Base-by-base conservation (phyloP, 192 early-diverging fungal genomes). In the Podila verticillata region DNA sequence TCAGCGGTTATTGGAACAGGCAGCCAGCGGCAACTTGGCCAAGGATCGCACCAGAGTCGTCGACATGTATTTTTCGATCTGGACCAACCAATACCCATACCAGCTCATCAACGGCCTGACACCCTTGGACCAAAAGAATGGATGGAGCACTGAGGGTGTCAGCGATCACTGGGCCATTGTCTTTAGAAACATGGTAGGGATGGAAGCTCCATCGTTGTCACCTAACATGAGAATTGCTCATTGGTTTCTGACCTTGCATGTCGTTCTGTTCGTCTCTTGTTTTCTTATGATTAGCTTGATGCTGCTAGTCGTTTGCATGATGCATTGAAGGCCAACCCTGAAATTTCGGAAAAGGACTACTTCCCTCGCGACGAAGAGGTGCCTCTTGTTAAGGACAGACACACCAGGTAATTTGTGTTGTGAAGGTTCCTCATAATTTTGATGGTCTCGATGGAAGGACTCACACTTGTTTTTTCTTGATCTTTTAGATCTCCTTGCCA, bases 51-150 rank as follows among this genome's bases (percentile, higher is more conserved):
- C 88, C 36, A 71, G 69, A 31, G 61, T 84, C 54, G 81, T 83
- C 26, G 88, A 90, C 36, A 80, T 81, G 70, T 90, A 88, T 57
- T 90, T 90, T 57, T 84, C 87, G 19, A 82, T 90, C 26, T 90
- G 88, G 88, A 86, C 83, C 19, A 90, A 90, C 60, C 87, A 90
- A 61, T 90, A 88, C 54, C 88, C 88, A 19, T 90, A 84, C 66
- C 74, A 88, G 44, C 57, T 90, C 8, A 83, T 79, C 24, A 87
- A 88, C 61, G 84, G 83, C 13, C 69, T 84, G 20, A 85, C 65
- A 22, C 75, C 84, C 26, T 58, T 83, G 61, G 82, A 83, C 34
- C 74, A 85, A 61, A 82, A 74, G 54, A 68, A 75, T 31, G 74
- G 81, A 10, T 87, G 84, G 82, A 78, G 77, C 28, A 79, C 68